Evolutionary conservation across 306 rosid species (phyloP).

Genomic region (Rosa rugosa): DNA sequence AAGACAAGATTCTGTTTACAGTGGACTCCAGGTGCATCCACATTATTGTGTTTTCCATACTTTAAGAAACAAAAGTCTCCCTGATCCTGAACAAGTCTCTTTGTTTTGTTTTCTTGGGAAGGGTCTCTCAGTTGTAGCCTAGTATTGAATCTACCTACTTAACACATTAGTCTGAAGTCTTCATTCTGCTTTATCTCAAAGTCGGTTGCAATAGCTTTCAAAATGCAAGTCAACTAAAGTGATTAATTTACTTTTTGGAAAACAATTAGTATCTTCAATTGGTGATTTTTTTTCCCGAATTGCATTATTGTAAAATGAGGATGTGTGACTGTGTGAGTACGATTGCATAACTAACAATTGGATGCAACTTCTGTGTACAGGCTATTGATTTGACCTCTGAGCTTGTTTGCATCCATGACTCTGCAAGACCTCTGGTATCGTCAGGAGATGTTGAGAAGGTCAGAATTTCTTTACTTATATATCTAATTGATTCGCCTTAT

Average conservation of each 20-base stretch:
- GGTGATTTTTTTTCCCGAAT: neutral
- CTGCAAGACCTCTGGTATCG: conserved; percentile 84
- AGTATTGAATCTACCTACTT: neutral
- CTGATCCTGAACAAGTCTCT: neutral
- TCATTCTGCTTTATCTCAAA: neutral
- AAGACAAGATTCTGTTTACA: conserved; percentile 95
- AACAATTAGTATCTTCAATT: neutral
- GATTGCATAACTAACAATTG: neutral
- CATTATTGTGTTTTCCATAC: neutral
- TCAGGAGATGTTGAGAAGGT: conserved; percentile 72
- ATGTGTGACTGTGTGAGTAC: neutral
- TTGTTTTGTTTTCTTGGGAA: neutral
- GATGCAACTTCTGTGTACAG: conserved; percentile 45
- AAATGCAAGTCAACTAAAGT: neutral
- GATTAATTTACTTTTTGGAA: neutral
- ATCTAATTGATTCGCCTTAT: conserved; percentile 19
- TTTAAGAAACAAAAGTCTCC: neutral
- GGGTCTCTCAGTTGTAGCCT: neutral
- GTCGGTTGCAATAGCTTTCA: conserved; percentile 5
- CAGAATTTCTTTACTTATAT: conserved; percentile 11
- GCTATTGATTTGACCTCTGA: conserved; percentile 71
- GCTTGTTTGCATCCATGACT: conserved; percentile 94
- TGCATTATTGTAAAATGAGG: neutral
- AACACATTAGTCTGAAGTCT: neutral
- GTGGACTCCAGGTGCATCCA: conserved; percentile 77